Base-by-base conservation (phyloP, 2,329 filamentous ascomycete genomes). In the Trichoderma hamatum region DNA sequence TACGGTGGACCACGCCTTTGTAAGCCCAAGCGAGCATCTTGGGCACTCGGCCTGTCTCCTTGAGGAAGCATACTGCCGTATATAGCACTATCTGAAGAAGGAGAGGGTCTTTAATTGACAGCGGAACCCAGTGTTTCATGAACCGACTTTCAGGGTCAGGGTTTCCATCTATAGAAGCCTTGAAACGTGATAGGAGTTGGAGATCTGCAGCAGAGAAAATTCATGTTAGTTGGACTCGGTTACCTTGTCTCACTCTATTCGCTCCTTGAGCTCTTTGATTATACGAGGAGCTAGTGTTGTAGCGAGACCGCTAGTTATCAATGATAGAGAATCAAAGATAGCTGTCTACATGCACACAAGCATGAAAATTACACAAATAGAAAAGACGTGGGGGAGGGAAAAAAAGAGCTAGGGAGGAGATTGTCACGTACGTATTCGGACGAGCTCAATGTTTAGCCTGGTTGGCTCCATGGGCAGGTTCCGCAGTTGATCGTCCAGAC, bases 21-120 rank as follows among this genome's bases (percentile, higher is more conserved):
- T 84, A 79, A 10, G 79, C 75, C 72, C 82, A 79, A 13, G 82
- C 78, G 4, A 82, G 78, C 10, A 78, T 77, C 70, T 82, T 81
- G 52, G 83, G 80, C 2, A 85, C 74, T 46, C 83, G 82, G 3
- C 83, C 81, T 0, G 82, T 83, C 72, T 87, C 84, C 46, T 82
- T 79, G 34, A 86, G 77, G 72, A 86, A 86, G 72, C 84, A 85
- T 0, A 84, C 81, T 0, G 84, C 81, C 7, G 84, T 84, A 72
- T 84, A 86, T 5, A 86, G 79, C 43, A 84, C 80, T 10, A 84
- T 81, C 59, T 84, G 82, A 0, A 82, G 75, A 11, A 86, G 77
- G 3, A 86, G 77, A 5, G 82, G 83, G n/a, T 84, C 83, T 66
- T 85, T 82, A 13, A 86, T 76, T 56, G 80, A 83, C 71, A 79